Base-by-base conservation (phyloP, 345 rosid species). In the Acer campestre region DNA sequence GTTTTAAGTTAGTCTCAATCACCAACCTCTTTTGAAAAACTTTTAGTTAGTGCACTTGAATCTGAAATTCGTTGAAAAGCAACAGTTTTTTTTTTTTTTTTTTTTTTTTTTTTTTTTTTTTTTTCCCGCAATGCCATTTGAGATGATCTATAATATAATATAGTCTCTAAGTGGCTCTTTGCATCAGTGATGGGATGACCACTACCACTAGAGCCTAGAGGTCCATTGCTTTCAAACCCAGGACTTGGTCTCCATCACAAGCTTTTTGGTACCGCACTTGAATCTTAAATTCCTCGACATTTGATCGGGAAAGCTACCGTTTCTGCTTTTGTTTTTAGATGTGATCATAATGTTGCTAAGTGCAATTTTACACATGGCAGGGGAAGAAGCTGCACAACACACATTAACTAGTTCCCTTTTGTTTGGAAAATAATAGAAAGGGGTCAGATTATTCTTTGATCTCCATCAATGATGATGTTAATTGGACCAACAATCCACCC, bases 201-300 rank as follows among this genome's bases (percentile, higher is more conserved):
- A 46, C 58, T 62, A 29, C 31, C 3, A 29, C 31, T 29, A 29
- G 31, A 29, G 31, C 31, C 31, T 29, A 17, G 6, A 62, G 25
- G 31, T 10, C 68, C 17, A 25, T 4, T 31, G 2, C 46, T 55
- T 70, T 70, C 61, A 12, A 35, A 55, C 51, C 75, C 48, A 56
- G 58, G n/a, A 53, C 48, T 35, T 56, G 16, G 66, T 38, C 51
- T 35, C 65, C 75, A 66, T 31, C 22, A 20, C 69, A 0, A 14
- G 13, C 48, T 63, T 48, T 48, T 74, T 27, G 46, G n/a, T 62
- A 8, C 53, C 56, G 53, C 55, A 59, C 67, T 73, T 13, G 55
- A 58, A 17, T 3, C 14, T 25, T 22, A 23, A 61, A 38, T 22
- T 61, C 25, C 40, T 61, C 18, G 5, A 17, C 77, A 46, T 61